A percentile compares a stretch with the other conserved stretches of the same genome.
Evolutionary conservation across 768 basidiomycete species (phyloP).

Genomic region (Boletus sp.): DNA sequence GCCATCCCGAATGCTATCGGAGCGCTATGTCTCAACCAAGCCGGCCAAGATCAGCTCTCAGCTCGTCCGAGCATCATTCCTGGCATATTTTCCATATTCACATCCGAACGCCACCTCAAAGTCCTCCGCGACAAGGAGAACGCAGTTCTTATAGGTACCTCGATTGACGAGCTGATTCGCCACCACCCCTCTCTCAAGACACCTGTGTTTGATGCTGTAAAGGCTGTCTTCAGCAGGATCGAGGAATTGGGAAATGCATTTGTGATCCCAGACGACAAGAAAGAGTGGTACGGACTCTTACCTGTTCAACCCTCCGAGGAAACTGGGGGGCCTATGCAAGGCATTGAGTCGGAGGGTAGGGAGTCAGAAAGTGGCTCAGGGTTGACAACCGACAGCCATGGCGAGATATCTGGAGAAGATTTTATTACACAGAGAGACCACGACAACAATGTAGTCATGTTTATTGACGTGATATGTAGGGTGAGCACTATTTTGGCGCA

Average conservation of each 20-base stretch:
- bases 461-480: constrained; percentile 74
- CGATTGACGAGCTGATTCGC: constrained; percentile 92
- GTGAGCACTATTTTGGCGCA: constrained; percentile 40
- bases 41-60: constrained; percentile 77
- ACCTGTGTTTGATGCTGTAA: constrained; percentile 74
- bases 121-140: constrained; percentile 91
- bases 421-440: constrained; percentile 47
- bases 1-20: constrained; percentile 94
- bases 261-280: constrained; percentile 51
- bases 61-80: constrained; percentile 80
- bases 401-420: constrained; percentile 29
- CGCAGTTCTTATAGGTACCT: constrained; percentile 80
- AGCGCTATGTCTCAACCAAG: constrained; percentile 90
- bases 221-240: constrained; percentile 65
- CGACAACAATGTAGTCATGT: constrained; percentile 74
- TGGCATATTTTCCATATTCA: constrained; percentile 81
- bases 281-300: constrained; percentile 64
- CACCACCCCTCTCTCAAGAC: constrained; percentile 89
- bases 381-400: constrained; percentile 13
- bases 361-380: constrained; percentile 20
- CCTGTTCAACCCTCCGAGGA: constrained; percentile 23
- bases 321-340: constrained; percentile 49
- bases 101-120: constrained; percentile 78
- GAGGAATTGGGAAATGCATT: constrained; percentile 69
- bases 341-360: constrained; percentile 27